Evolutionary conservation across 306 rosid genomes (phyloP).

Genomic region (Cajanus cajan): DNA sequence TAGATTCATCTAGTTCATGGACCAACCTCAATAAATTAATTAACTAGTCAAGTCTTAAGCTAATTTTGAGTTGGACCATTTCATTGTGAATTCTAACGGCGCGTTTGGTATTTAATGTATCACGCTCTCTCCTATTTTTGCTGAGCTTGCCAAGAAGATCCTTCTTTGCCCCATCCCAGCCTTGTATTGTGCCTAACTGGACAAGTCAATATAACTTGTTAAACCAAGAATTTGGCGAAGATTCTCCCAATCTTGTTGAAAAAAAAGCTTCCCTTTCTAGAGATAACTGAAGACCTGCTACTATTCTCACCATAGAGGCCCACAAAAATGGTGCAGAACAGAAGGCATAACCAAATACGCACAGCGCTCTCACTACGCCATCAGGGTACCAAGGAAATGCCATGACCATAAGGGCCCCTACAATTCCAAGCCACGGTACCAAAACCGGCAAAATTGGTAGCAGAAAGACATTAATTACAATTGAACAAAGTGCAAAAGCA

Average conservation of each 20-base stretch:
- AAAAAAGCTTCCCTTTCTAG: slow-evolving; percentile 76
- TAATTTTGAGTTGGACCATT: background rate
- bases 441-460: slow-evolving; percentile 68
- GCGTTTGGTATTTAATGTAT: background rate
- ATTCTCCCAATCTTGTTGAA: slow-evolving; percentile 57
- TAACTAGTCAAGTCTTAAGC: background rate
- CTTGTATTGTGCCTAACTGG: background rate
- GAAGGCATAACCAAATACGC: slow-evolving; percentile 67
- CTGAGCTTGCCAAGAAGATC: background rate
- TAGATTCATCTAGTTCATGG: background rate
- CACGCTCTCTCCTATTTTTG: background rate
- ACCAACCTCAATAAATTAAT: background rate
- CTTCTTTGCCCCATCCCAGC: background rate
- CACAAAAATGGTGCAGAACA: slow-evolving; percentile 67
- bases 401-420: slow-evolving; percentile 70
- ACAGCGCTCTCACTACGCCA: slow-evolving; percentile 75
- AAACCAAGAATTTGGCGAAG: slow-evolving; percentile 51
- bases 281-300: slow-evolving; percentile 58
- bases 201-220: slow-evolving; percentile 51
- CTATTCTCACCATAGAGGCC: slow-evolving; percentile 50
- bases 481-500: slow-evolving; percentile 54
- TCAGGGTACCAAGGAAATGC: slow-evolving; percentile 74
- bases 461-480: slow-evolving; percentile 54
- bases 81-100: background rate
- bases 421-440: slow-evolving; percentile 54